phyloP scores from a whole-genome alignment of 352 stramenopile species.

The Phytophthora capsici region DNA sequence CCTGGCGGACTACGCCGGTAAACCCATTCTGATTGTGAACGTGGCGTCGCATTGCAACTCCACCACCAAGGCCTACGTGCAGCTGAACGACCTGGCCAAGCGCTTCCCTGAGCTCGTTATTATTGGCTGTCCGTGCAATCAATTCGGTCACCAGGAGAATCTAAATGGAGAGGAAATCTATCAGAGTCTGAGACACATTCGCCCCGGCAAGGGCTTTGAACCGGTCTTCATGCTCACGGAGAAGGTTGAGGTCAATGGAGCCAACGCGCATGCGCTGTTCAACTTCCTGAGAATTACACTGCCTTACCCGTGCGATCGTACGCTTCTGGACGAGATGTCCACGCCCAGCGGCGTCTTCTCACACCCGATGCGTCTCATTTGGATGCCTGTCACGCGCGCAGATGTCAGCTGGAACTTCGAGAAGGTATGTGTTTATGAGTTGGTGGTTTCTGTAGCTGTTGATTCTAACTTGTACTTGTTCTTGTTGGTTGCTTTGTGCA shows the following conservation, averaged over 20 bases:
- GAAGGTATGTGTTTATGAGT: conserved; percentile 50
- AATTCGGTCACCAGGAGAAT: conserved; percentile 87
- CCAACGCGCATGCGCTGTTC: conserved; percentile 80
- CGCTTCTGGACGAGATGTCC: conserved; percentile 84
- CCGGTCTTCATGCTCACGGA: conserved; percentile 78
- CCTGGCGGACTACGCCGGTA: conserved; percentile 70
- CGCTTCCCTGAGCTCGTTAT: conserved; percentile 74
- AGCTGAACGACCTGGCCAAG: conserved; percentile 73
- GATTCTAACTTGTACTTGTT: neutral
- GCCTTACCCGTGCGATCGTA: conserved; percentile 74
- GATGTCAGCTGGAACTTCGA: conserved; percentile 89
- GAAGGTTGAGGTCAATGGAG: conserved; percentile 83
- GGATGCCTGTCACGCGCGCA: conserved; percentile 82
- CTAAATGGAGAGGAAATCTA: conserved; percentile 83
- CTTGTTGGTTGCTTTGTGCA: conserved; percentile 18
- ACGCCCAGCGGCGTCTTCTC: conserved; percentile 78
- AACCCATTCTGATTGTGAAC: conserved; percentile 77
- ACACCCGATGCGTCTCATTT: conserved; percentile 85
- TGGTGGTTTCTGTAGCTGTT: neutral
- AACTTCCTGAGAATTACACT: conserved; percentile 80
- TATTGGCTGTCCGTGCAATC: conserved; percentile 81
- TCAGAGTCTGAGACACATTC: conserved; percentile 75
- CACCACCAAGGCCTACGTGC: conserved; percentile 72
- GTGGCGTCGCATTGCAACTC: conserved; percentile 86
- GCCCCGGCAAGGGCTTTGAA: conserved; percentile 73